Percentiles rank a stretch among this genome's conserved stretches.
Conservation (phyloP, 1,284 basidiomycete genomes). For the Cryptococcus hybrid region DNA sequence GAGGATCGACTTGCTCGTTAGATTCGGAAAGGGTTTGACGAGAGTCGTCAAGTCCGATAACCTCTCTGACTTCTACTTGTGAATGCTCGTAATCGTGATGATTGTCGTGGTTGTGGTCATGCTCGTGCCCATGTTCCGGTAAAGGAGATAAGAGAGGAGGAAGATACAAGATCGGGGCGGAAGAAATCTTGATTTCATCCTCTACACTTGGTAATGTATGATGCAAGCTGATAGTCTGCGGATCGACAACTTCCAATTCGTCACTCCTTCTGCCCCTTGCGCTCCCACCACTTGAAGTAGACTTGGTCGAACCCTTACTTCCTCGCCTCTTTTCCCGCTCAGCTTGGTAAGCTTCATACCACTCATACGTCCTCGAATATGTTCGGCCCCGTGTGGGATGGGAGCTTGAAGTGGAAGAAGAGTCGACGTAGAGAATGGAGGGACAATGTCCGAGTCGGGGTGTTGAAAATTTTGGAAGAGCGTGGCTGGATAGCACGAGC, state of each 20-base stretch:
- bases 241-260: neutral
- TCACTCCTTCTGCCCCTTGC: neutral
- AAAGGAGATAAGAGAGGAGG: constrained; percentile 75
- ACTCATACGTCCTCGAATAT: constrained; percentile 6
- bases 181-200: constrained; percentile 40
- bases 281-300: neutral
- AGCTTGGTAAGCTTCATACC: neutral
- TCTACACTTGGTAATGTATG: constrained; percentile 5
- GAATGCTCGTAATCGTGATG: neutral
- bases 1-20: constrained; percentile 6
- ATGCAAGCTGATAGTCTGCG: constrained; percentile 8
- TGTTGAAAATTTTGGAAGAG: neutral
- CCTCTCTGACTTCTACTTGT: neutral
- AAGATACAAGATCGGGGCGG: constrained; percentile 65
- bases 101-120: constrained; percentile 21
- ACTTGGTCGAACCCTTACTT: neutral
- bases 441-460: constrained; percentile 16
- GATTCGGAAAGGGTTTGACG: neutral
- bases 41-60: neutral
- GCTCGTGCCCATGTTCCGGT: constrained; percentile 30
- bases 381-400: constrained; percentile 1
- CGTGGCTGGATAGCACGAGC: neutral
- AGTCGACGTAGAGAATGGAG: constrained; percentile 12
- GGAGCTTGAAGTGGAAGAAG: constrained; percentile 1
- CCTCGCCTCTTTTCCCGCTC: neutral